These are phyloP conservation scores for Mallotus nudiflorus DNA, from an alignment of 345 rosid genomes.

Conservation along the genomic window DNA sequence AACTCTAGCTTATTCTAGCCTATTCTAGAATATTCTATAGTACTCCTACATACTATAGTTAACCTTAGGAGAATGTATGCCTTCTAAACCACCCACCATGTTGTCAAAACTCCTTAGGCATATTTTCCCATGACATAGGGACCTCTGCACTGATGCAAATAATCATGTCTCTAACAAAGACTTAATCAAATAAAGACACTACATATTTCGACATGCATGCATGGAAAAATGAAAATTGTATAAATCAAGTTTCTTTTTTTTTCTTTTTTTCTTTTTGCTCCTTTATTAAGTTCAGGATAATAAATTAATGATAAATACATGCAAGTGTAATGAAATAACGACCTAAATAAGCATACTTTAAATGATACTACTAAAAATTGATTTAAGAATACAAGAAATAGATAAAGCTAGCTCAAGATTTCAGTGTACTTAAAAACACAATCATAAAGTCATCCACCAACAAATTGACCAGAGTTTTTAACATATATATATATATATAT, in stretches of 20 bases:
- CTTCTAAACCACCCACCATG: no score
- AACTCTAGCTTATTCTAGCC: no score
- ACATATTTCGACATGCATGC: not conserved
- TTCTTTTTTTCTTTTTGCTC: no score
- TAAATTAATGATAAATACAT: not conserved
- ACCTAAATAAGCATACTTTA: constrained; percentile 11
- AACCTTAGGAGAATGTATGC: no score
- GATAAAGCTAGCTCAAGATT: constrained; percentile 33
- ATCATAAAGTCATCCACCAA: constrained; percentile 95
- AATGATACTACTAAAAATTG: not conserved
- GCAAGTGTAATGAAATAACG: constrained; percentile 1
- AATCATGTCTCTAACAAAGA: not conserved
- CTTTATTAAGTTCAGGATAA: constrained; percentile 15
- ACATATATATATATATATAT: no score
- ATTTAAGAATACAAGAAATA: constrained; percentile 4
- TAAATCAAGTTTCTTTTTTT: not conserved
- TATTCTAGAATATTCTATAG: no score
- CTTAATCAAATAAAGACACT: not conserved
- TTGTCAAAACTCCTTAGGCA: no score
- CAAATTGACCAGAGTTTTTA: constrained; percentile 95
- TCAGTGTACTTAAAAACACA: constrained; percentile 94
- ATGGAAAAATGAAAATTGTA: not conserved
- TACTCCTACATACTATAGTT: no score
- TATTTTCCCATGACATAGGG: no score
- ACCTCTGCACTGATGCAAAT: not conserved